Evolutionary conservation across 345 rosid genomes (phyloP).

Genomic region (Lepidium aucheri): DNA sequence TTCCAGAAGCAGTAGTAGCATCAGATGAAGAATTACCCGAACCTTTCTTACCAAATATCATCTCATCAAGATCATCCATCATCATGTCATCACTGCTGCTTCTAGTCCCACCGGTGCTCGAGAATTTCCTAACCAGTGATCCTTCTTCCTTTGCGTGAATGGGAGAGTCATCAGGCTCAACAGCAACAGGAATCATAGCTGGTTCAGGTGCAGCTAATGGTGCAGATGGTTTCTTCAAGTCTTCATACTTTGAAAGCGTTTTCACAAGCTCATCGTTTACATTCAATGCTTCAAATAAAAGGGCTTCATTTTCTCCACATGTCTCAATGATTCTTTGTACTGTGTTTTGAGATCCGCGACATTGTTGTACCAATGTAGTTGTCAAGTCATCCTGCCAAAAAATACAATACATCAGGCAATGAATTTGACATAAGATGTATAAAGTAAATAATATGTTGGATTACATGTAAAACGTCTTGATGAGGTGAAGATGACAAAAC

Average conservation of each 20-base stretch:
- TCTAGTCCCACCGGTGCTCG: slow-evolving; percentile 6
- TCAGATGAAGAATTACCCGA: slow-evolving; percentile 33
- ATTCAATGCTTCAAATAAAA: slow-evolving; percentile 87
- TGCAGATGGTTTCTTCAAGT: slow-evolving; percentile 46
- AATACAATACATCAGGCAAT: too few relatives aligned
- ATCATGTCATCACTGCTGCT: slow-evolving; percentile 71
- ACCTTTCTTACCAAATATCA: slow-evolving; percentile 85
- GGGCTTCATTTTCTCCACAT: slow-evolving; percentile 72
- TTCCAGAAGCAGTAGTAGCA: slow-evolving; percentile 22
- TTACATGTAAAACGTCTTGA: slow-evolving; percentile 72
- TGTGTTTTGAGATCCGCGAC: slow-evolving; percentile 50
- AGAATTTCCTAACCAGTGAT: slow-evolving; percentile 48
- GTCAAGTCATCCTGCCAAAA: slow-evolving; percentile 68
- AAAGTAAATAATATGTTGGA: too few relatives aligned
- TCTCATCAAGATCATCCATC: slow-evolving; percentile 96
- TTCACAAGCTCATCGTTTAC: slow-evolving; percentile 86
- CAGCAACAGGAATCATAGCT: slow-evolving; percentile 80
- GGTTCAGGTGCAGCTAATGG: slow-evolving; percentile 51
- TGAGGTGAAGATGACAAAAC: slow-evolving; percentile 78
- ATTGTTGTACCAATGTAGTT: slow-evolving; percentile 62
- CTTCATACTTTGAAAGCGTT: slow-evolving; percentile 59
- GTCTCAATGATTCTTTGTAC: slow-evolving; percentile 79
- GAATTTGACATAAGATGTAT: too few relatives aligned
- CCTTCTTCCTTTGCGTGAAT: slow-evolving; percentile 36
- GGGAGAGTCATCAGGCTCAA: slow-evolving; percentile 64